phyloP scores from a whole-genome alignment of 371 early-diverging fungal species.

The Batkoa obscura region DNA sequence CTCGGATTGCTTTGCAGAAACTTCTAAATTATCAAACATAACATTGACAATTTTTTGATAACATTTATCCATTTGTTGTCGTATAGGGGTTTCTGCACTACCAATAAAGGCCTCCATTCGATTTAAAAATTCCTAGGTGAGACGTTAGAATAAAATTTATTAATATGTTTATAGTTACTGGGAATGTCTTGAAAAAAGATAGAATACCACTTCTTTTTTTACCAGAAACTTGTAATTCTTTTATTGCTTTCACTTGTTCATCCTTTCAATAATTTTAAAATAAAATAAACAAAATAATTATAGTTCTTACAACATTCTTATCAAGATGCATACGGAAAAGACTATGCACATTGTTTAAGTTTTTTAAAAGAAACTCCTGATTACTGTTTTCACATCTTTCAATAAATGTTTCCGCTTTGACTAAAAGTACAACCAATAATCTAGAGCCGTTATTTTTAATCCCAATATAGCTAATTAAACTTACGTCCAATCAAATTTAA shows the following conservation, averaged over 20 bases:
- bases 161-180: conserved; percentile 20
- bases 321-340: conserved; percentile 51
- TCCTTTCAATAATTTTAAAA: conserved; percentile 17
- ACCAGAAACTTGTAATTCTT: conserved; percentile 71
- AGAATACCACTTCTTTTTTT: conserved; percentile 78
- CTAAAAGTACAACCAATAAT: conserved; percentile 57
- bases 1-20: conserved; percentile 55
- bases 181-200: conserved; percentile 71
- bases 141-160: neutral
- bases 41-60: conserved; percentile 63
- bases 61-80: conserved; percentile 49
- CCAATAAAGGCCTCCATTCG: conserved; percentile 40
- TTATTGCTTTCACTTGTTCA: conserved; percentile 76
- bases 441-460: neutral
- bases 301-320: conserved; percentile 40
- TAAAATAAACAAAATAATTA: neutral
- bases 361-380: conserved; percentile 37
- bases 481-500: conserved; percentile 58
- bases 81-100: conserved; percentile 35
- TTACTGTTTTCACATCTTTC: conserved; percentile 34
- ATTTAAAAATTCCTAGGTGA: conserved; percentile 41
- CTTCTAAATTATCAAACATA: conserved; percentile 81
- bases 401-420: conserved; percentile 46
- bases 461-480: conserved; percentile 5
- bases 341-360: conserved; percentile 42